These are phyloP conservation scores for Ganoderma sp. DNA, from an alignment of 1,284 basidiomycete genomes.

Conservation along the genomic window DNA sequence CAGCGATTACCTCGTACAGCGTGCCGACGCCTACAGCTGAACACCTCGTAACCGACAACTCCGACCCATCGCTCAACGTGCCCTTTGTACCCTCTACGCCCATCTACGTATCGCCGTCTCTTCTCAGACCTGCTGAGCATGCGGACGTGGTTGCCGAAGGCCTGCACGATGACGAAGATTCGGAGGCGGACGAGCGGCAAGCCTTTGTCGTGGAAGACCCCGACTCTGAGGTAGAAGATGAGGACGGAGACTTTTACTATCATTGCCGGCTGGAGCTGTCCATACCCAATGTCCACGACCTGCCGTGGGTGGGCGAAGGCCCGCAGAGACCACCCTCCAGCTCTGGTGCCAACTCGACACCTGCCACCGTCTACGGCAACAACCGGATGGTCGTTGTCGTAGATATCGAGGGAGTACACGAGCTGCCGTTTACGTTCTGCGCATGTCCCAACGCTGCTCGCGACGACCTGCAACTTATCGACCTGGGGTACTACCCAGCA, in stretches of 20 bases:
- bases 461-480: conserved; percentile 5
- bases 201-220: neutral
- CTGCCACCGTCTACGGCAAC: neutral
- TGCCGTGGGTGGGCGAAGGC: neutral
- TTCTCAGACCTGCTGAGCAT: too few relatives aligned
- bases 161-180: too few relatives aligned
- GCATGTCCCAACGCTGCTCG: neutral
- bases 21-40: too few relatives aligned
- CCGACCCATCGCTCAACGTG: too few relatives aligned
- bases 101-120: too few relatives aligned
- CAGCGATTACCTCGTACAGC: neutral
- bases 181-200: neutral
- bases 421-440: neutral
- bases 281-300: neutral
- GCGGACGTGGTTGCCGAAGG: too few relatives aligned
- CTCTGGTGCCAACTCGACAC: neutral
- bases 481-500: neutral
- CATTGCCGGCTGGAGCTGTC: neutral
- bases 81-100: too few relatives aligned
- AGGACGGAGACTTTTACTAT: neutral
- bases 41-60: too few relatives aligned
- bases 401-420: neutral
- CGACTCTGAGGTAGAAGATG: neutral
- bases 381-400: conserved; percentile 1
- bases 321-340: neutral